Percentiles rank a stretch among this genome's conserved stretches.
phyloP scores from a whole-genome alignment of 2,329 filamentous ascomycete genomes.

The Parastagonospora avenae region DNA sequence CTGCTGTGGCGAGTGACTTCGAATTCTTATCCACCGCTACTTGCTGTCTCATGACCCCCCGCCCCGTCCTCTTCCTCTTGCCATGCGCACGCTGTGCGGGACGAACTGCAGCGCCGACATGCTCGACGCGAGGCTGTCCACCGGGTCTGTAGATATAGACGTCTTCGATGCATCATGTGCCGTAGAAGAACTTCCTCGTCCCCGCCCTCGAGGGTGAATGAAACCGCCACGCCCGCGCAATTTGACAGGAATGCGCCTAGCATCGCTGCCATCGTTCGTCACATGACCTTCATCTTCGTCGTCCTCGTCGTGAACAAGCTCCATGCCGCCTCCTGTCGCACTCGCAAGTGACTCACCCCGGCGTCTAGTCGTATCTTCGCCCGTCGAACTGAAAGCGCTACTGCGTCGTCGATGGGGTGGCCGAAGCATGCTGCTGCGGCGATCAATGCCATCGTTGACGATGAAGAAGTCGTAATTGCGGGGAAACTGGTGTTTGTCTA shows the following conservation, averaged over 20 bases:
- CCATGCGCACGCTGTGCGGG: constrained; percentile 52
- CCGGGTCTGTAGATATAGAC: constrained; percentile 53
- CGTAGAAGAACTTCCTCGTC: constrained; percentile 16
- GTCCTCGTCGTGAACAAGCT: constrained; percentile 24
- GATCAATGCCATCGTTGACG: constrained; percentile 88
- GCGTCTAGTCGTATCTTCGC: constrained; percentile 9
- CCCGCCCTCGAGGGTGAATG: constrained; percentile 22
- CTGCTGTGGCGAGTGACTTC: too few species aligned
- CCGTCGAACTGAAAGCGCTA: constrained; percentile 26
- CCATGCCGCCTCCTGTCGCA: constrained; percentile 28
- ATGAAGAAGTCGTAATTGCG: constrained; percentile 61
- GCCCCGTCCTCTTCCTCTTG: constrained; percentile 26
- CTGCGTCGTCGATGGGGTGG: constrained; percentile 44
- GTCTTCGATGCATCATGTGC: background rate
- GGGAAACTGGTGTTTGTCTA: constrained; percentile 94
- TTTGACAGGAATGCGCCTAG: constrained; percentile 23
- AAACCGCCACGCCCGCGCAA: constrained; percentile 41
- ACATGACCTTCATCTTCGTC: constrained; percentile 6
- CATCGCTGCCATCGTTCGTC: constrained; percentile 13
- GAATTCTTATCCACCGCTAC: background rate
- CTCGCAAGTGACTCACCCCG: constrained; percentile 27
- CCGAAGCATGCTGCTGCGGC: constrained; percentile 75
- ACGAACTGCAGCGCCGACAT: constrained; percentile 77
- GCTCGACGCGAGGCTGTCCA: constrained; percentile 67
- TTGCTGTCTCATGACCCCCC: constrained; percentile 14